Evolutionary conservation across 306 rosid species (phyloP).

Genomic region (Potentilla sterilis): DNA sequence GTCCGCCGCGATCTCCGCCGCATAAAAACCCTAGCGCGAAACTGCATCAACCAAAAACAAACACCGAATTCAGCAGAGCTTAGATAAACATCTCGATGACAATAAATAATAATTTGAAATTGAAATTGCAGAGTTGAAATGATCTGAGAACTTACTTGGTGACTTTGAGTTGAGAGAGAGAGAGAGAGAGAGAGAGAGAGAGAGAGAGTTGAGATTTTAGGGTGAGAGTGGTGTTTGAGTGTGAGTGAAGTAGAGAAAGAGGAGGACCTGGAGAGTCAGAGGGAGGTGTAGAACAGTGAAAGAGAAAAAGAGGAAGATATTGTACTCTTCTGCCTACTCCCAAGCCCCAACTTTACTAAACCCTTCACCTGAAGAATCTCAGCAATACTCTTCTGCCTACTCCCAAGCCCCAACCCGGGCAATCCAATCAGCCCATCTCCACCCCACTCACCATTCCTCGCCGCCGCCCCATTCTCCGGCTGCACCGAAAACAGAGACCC

Average conservation of each 20-base stretch:
- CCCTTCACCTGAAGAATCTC: slow-evolving; percentile 49
- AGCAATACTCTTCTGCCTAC: slow-evolving; percentile 46
- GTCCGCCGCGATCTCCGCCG: slow-evolving; percentile 20
- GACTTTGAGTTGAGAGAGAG: neutral
- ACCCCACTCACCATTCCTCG: slow-evolving; percentile 40
- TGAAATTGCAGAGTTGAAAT: slow-evolving; percentile 1
- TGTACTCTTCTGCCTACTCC: too few species aligned
- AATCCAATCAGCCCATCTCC: slow-evolving; percentile 50
- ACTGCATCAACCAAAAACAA: slow-evolving; percentile 17
- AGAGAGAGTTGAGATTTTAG: too few species aligned
- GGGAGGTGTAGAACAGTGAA: slow-evolving; percentile 16
- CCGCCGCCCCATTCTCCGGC: slow-evolving; percentile 36
- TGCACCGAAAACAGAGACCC: slow-evolving; percentile 44
- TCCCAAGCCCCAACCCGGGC: slow-evolving; percentile 48
- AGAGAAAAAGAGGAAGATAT: neutral
- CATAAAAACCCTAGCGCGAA: slow-evolving; percentile 25
- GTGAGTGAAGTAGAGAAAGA: slow-evolving; percentile 36
- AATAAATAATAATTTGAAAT: neutral
- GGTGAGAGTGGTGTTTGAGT: slow-evolving; percentile 21
- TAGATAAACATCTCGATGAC: neutral
- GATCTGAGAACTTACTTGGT: slow-evolving; percentile 24
- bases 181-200: too few species aligned
- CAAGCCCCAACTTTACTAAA: neutral
- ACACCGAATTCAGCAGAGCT: slow-evolving; percentile 10
- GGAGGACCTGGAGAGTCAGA: neutral